These are phyloP conservation scores for Fusarium pseudograminearum DNA, from an alignment of 2,329 filamentous ascomycete species.

Conservation along the genomic window DNA sequence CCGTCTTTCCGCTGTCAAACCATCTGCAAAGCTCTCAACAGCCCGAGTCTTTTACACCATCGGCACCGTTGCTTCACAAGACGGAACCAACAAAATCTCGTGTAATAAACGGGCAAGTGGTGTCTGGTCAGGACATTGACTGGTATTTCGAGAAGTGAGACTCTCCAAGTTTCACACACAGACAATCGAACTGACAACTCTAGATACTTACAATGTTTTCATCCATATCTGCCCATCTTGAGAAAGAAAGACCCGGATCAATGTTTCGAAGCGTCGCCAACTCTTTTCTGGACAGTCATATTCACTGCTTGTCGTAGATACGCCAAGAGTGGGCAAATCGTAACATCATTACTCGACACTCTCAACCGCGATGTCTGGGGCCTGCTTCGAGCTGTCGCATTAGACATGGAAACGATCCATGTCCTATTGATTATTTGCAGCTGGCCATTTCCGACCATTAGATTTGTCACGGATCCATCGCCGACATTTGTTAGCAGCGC, in stretches of 20 bases:
- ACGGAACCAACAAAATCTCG: conserved; percentile 54
- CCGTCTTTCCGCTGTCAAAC: conserved; percentile 18
- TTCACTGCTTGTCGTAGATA: conserved; percentile 64
- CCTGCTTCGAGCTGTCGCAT: conserved; percentile 56
- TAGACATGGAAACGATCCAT: conserved; percentile 63
- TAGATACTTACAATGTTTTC: conserved; percentile 65
- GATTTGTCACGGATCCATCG: conserved; percentile 65
- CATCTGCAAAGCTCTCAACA: conserved; percentile 14
- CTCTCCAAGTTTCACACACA: not conserved
- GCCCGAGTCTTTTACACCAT: conserved; percentile 9
- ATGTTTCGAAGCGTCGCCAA: conserved; percentile 60
- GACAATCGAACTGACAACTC: not conserved
- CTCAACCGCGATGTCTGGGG: conserved; percentile 61
- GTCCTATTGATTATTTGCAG: conserved; percentile 64
- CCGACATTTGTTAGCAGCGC: conserved; percentile 61
- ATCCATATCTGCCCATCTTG: conserved; percentile 65
- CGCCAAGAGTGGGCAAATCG: conserved; percentile 56
- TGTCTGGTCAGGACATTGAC: conserved; percentile 66
- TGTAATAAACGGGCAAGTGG: conserved; percentile 60
- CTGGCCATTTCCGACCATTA: conserved; percentile 64
- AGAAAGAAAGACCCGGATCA: conserved; percentile 63
- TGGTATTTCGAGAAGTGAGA: conserved; percentile 66
- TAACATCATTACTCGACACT: conserved; percentile 61
- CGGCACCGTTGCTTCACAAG: conserved; percentile 33
- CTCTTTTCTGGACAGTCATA: conserved; percentile 68